Conservation (phyloP, 192 early-diverging fungal genomes). For the Backusella tarrabulga region DNA sequence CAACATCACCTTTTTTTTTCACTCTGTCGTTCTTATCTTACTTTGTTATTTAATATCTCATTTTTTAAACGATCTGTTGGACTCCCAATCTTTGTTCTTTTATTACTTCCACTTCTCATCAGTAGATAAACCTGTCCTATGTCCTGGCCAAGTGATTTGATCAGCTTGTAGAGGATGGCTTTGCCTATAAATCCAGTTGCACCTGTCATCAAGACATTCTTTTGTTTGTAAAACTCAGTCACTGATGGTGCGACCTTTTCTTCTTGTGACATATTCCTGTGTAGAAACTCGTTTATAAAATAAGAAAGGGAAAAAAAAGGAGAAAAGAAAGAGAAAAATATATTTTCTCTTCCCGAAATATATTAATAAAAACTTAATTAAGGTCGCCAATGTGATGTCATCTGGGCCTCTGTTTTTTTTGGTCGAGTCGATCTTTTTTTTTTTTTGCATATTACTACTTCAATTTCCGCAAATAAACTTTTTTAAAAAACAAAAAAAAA, state of each 20-base stretch:
- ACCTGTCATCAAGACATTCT: conserved; percentile 47
- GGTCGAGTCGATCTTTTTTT: background rate
- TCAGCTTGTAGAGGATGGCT: conserved; percentile 47
- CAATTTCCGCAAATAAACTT: background rate
- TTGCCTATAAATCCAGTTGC: conserved; percentile 58
- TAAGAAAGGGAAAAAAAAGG: background rate
- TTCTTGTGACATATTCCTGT: background rate
- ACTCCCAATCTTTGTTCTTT: conserved; percentile 36
- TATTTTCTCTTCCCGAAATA: background rate
- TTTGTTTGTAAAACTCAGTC: conserved; percentile 29
- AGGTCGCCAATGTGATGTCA: background rate
- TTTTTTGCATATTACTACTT: background rate
- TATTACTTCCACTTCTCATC: conserved; percentile 33
- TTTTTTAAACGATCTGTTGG: conserved; percentile 31
- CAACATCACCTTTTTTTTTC: background rate
- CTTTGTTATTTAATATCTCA: conserved; percentile 36
- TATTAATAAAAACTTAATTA: background rate
- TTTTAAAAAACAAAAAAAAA: background rate
- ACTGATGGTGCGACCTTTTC: background rate
- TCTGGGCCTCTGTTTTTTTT: background rate
- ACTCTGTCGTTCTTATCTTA: background rate
- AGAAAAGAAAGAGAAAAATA: background rate
- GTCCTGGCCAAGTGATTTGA: conserved; percentile 40
- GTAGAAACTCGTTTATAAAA: background rate
- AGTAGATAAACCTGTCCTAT: conserved; percentile 33